phyloP scores from a whole-genome alignment of 495 filamentous ascomycete species.

The Penicillium canescens region DNA sequence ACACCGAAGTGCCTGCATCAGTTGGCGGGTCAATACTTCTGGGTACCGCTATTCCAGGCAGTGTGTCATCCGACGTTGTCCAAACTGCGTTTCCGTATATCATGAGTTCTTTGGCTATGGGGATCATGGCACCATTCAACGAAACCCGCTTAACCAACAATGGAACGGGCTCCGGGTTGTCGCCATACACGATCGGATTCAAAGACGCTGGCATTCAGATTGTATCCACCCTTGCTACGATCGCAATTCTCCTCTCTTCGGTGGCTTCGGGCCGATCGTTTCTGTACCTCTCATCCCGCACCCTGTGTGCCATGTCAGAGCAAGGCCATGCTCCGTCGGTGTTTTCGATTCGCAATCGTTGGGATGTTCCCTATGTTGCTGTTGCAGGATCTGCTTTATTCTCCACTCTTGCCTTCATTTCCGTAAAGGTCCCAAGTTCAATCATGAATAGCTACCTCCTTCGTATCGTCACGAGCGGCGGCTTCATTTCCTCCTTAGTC shows the following conservation, averaged over 20 bases:
- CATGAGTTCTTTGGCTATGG: conserved; percentile 56
- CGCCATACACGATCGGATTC: conserved; percentile 37
- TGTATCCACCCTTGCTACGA: conserved; percentile 65
- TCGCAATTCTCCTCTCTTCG: conserved; percentile 69
- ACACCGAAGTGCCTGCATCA: conserved; percentile 47
- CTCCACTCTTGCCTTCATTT: conserved; percentile 35
- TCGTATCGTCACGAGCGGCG: conserved; percentile 59
- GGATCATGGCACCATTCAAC: conserved; percentile 57
- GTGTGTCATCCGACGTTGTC: conserved; percentile 19
- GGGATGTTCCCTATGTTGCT: conserved; percentile 49
- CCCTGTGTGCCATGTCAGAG: conserved; percentile 48
- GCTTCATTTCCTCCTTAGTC: conserved; percentile 61
- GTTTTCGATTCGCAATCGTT: conserved; percentile 42
- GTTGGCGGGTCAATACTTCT: conserved; percentile 14
- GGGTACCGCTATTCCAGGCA: conserved; percentile 20
- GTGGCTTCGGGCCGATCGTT: conserved; percentile 67
- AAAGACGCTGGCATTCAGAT: conserved; percentile 51
- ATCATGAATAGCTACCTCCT: conserved; percentile 52
- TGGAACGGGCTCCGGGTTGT: conserved; percentile 48
- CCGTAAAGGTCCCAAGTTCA: conserved; percentile 28
- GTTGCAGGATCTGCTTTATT: conserved; percentile 43
- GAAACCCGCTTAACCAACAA: conserved; percentile 50
- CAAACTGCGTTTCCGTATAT: conserved; percentile 59
- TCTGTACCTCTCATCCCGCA: conserved; percentile 57
- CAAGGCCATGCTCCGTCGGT: conserved; percentile 45